Conservation (phyloP, 495 filamentous ascomycete species). For the Penicillium ochrochloron region DNA sequence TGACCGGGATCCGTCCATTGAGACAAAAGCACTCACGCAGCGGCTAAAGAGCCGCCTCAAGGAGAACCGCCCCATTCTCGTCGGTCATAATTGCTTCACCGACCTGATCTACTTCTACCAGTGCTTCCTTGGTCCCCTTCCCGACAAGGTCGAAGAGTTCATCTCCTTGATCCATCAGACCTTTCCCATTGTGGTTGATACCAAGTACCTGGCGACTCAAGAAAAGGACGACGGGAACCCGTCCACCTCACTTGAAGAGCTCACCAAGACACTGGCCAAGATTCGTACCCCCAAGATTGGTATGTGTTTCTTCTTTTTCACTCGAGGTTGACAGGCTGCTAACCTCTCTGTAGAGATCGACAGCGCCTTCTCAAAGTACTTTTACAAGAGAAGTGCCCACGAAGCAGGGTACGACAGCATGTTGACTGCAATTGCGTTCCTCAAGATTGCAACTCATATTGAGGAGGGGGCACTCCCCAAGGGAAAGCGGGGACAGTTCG, state of each 20-base stretch:
- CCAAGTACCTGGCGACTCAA: conserved; percentile 73
- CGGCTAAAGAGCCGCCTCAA: conserved; percentile 46
- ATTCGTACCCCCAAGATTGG: conserved; percentile 51
- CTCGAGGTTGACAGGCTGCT: background rate
- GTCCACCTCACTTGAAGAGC: conserved; percentile 53
- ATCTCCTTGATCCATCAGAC: conserved; percentile 52
- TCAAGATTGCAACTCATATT: conserved; percentile 63
- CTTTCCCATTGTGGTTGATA: conserved; percentile 76
- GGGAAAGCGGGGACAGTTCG: background rate
- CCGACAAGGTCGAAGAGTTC: conserved; percentile 64
- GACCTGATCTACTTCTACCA: conserved; percentile 75
- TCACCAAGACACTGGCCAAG: conserved; percentile 46
- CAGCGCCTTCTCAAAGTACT: conserved; percentile 53
- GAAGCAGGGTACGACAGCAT: conserved; percentile 78
- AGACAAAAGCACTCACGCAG: conserved; percentile 29
- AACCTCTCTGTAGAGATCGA: conserved; percentile 33
- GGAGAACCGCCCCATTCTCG: conserved; percentile 55
- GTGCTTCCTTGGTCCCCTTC: conserved; percentile 70
- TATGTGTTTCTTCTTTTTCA: conserved; percentile 28
- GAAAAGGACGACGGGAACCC: conserved; percentile 56
- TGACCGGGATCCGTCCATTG: conserved; percentile 47
- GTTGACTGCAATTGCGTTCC: conserved; percentile 67
- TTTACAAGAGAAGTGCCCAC: conserved; percentile 50
- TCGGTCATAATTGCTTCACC: conserved; percentile 79
- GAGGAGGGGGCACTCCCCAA: conserved; percentile 23